Evolutionary conservation across 2,329 filamentous ascomycete genomes (phyloP).

Genomic region (Penicillium crustosum): DNA sequence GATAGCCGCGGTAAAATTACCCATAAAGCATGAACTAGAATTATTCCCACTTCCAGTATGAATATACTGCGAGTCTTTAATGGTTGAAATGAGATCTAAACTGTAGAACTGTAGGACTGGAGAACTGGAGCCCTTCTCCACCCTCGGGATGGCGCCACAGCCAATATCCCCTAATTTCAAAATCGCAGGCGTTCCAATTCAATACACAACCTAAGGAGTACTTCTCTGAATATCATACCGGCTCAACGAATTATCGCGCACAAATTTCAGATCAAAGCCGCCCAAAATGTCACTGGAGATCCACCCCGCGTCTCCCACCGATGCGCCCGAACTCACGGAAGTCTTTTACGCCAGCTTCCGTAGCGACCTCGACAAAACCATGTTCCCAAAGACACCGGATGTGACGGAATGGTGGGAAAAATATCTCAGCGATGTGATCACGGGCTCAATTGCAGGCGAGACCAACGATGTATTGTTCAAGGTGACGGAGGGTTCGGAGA

Average conservation of each 20-base stretch:
- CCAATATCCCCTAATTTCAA: neutral
- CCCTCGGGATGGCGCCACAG: neutral
- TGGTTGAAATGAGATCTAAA: neutral
- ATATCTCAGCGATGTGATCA: constrained; percentile 4
- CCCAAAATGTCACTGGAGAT: constrained; percentile 20
- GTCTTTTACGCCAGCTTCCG: constrained; percentile 29
- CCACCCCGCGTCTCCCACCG: constrained; percentile 14
- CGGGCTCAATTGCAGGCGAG: neutral
- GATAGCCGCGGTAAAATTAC: neutral
- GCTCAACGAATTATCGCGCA: too few species aligned
- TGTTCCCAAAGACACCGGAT: constrained; percentile 28
- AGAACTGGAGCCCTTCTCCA: neutral
- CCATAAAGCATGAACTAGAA: neutral
- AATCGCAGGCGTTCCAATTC: neutral
- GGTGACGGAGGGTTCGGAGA: constrained; percentile 5
- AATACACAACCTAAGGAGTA: neutral
- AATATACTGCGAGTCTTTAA: neutral
- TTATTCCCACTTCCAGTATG: neutral
- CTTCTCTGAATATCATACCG: too few species aligned
- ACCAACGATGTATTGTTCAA: constrained; percentile 18
- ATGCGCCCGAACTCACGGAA: constrained; percentile 19
- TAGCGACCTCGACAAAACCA: constrained; percentile 18
- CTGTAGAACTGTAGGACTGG: too few species aligned
- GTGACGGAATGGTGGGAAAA: constrained; percentile 22
- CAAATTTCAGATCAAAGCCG: neutral